Evolutionary conservation across 2,329 filamentous ascomycete species (phyloP).

Genomic region (Paecilomyces fulvus): DNA sequence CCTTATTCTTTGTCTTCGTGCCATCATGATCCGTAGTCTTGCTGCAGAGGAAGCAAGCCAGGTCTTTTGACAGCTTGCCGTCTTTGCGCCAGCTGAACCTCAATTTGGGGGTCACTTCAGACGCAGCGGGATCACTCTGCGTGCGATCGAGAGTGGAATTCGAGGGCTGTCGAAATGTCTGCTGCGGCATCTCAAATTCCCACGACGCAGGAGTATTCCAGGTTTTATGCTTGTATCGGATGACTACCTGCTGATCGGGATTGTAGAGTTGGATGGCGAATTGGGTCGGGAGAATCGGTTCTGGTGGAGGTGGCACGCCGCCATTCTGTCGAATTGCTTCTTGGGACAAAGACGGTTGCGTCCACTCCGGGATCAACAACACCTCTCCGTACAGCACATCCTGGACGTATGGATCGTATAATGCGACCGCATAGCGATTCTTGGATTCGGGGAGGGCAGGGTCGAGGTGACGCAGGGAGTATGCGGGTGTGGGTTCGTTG

Average conservation of each 20-base stretch:
- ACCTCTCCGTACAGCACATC: constrained; percentile 85
- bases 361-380: constrained; percentile 74
- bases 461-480: constrained; percentile 69
- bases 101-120: constrained; percentile 58
- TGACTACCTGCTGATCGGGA: constrained; percentile 70
- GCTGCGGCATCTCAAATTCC: constrained; percentile 87
- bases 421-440: constrained; percentile 78
- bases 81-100: constrained; percentile 87
- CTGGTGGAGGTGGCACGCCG: constrained; percentile 55
- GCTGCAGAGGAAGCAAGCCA: constrained; percentile 81
- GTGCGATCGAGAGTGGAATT: constrained; percentile 68
- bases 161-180: constrained; percentile 73
- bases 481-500: constrained; percentile 69
- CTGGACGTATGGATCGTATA: constrained; percentile 72
- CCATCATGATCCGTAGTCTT: constrained; percentile 55
- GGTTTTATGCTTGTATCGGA: constrained; percentile 60
- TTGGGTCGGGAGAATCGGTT: constrained; percentile 65
- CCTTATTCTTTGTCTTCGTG: constrained; percentile 68
- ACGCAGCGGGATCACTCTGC: constrained; percentile 50
- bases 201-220: constrained; percentile 77
- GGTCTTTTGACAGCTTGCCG: constrained; percentile 73
- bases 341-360: constrained; percentile 69
- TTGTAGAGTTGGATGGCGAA: constrained; percentile 91
- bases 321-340: constrained; percentile 68
- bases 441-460: constrained; percentile 60